Base-by-base conservation (phyloP, 2,329 filamentous ascomycete genomes). In the Triangularia setosa region DNA sequence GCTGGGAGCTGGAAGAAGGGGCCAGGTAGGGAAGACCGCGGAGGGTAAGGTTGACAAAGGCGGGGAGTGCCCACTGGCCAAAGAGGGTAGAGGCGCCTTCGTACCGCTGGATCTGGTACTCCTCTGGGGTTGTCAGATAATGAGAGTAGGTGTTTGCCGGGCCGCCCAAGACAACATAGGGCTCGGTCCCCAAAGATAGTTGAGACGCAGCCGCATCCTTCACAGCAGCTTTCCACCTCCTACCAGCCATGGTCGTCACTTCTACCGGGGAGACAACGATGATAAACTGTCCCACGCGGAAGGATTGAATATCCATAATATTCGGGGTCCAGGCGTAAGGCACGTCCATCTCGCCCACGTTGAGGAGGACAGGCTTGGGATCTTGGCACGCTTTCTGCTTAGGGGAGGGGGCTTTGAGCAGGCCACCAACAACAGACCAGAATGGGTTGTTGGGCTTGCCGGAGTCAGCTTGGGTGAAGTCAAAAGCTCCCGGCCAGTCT, bases 241-340 rank as follows among this genome's bases (percentile, higher is more conserved):
- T 86, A 1, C 93, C 93, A 0, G 91, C 85, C 93, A 97, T 97
- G 8, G 93, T 97, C 0, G 91, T 95, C 0, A 91, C 92, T 77
- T 97, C 93, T 55, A 92, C 91, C 0, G 93, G 90, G 27, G 89
- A 90, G n/a, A 96, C 84, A 68, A 97, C 88, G 68, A 97, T 90
- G 66, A 96, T 80, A 58, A 97, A 79, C 72, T 96, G 91, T 2
- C 93, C 93, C 1, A 94, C 88, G 23, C 93, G 89, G 14, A 97
- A 80, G 18, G 91, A 79, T 75, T 97, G 93, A 25, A 97, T 84
- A 73, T 97, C 92, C 62, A 96, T 89, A 67, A 97, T 90, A 71
- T 97, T 96, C 3, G 93, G 91, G 0, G 87, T 86, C 93, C 93
- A 97, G 2, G 85, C 81, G 74, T 97, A 97, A 0, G 93, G 93